Evolutionary conservation across 2,329 filamentous ascomycete genomes (phyloP).

Genomic region (Alternaria longipes): DNA sequence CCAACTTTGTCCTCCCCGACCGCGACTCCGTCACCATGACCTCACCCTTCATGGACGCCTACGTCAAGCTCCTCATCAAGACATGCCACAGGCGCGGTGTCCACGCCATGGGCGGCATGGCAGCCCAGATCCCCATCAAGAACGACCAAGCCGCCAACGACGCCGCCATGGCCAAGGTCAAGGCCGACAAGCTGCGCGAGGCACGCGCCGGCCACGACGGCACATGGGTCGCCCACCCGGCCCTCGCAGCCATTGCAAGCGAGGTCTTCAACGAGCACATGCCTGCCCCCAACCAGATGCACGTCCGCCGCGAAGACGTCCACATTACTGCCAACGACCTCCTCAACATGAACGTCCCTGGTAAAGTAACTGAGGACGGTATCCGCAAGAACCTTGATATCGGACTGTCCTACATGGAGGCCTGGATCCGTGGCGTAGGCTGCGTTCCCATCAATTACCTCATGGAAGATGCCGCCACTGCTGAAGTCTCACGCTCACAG

Average conservation of each 20-base stretch:
- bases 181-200: constrained; percentile 95
- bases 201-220: constrained; percentile 94
- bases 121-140: constrained; percentile 98
- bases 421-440: constrained; percentile 92
- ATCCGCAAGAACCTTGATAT: constrained; percentile 99
- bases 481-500: constrained; percentile 93
- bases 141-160: constrained; percentile 91
- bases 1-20: constrained; percentile 92
- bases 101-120: constrained; percentile 99
- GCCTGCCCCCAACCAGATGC: constrained; percentile 97
- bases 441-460: constrained; percentile 98
- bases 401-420: constrained; percentile 97
- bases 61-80: constrained; percentile 96
- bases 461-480: constrained; percentile 98
- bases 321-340: constrained; percentile 86
- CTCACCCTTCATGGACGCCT: constrained; percentile 96
- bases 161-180: constrained; percentile 90
- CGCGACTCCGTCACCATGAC: constrained; percentile 95
- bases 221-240: constrained; percentile 97
- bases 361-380: constrained; percentile 88
- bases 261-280: constrained; percentile 98
- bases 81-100: constrained; percentile 96
- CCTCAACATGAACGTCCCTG: constrained; percentile 97
- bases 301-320: constrained; percentile 89
- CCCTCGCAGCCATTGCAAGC: constrained; percentile 83